Evolutionary conservation across 345 rosid species (phyloP), one percentile per base, ranked within the genome.

Genomic region (Mercurialis annua): DNA sequence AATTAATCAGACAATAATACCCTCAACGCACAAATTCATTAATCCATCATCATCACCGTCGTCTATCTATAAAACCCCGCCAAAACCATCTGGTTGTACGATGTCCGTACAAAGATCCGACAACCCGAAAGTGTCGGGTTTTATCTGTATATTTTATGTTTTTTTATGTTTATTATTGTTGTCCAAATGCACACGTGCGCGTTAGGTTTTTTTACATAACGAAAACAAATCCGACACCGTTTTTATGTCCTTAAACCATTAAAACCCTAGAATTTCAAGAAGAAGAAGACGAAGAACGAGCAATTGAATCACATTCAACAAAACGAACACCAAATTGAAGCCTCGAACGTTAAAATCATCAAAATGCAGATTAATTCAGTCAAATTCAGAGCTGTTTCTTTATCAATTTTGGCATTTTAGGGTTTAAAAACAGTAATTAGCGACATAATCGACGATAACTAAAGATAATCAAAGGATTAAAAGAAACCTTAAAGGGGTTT

Each of bases 11-110:
- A 43, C 50, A 42, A 42, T 16, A 26, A 61, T 7, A 26, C 21
- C 16, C 24, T 40, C 43, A 57, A 30, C 16, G 8, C 10, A 20
- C 38, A 15, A 36, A 16, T 12, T 9, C 21, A 26, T 29, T 26
- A 23, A 18, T 15, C 10, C 59, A 26, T n/a, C 12, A 44, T 44
- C 15, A 61, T 17, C 33, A 4, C 44, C 44, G n/a, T n/a, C n/a
- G n/a, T n/a, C n/a, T n/a, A n/a, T n/a, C n/a, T n/a, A n/a, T n/a
- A 40, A 40, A 34, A 40, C 16, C 52, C 52, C 52, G 65, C 65
- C 66, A 62, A 62, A 61, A 43, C 14, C n/a, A 5, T 17, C 27
- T 51, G 29, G 10, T 21, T 4, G 11, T 20, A 42, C 14, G 31
- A 14, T 17, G 12, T 24, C 15, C 21, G 38, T 18, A 57, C 2